Evolutionary conservation across 805 yeast species (phyloP), one percentile per base, ranked within the genome.

Genomic region (Wickerhamomyces ciferrii): DNA sequence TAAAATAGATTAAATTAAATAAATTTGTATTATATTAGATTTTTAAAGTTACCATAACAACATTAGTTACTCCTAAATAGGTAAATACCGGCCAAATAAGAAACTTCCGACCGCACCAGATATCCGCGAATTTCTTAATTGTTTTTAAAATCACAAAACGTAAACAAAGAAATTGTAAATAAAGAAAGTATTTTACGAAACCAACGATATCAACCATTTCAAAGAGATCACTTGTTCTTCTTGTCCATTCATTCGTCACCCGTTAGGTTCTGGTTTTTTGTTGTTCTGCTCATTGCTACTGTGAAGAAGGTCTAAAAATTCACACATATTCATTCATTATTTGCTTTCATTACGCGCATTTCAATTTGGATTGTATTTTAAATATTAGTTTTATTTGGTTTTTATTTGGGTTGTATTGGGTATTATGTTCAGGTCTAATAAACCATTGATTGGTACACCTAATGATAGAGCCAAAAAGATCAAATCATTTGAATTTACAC

Each of bases 401-500:
- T 6, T 24, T 24, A 24, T 24, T 24, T 7, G 27, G 10, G 27
- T 24, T 10, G 27, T 24, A 24, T 6, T 24, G 4, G 32, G 18
- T n/a, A 23, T 24, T 19, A 49, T 50, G 53, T 48, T 50, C 44
- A 50, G 48, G 35, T 11, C 39, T 13, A 21, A 42, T 29, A 48
- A 35, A 24, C 51, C 50, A 25, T 49, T 50, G 43, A 47, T 50
- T 2, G 53, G 49, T 13, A 48, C 51, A 2, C 53, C 53, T 1
- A 42, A 50, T 2, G 50, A 47, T 37, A 29, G 43, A n/a, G 39
- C 37, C 40, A 50, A 45, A 41, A 42, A 29, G 40, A 45, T 43
- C 3, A 44, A 47, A 39, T 27, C 43, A n/a, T 46, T 49, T 37
- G 54, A 52, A 37, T 52, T 52, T 25, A 49, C 54, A 1, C 54